A percentile compares a stretch with the other conserved stretches of the same genome.
Evolutionary conservation across 345 rosid genomes (phyloP).

Genomic region (Leavenworthia alabamica): DNA sequence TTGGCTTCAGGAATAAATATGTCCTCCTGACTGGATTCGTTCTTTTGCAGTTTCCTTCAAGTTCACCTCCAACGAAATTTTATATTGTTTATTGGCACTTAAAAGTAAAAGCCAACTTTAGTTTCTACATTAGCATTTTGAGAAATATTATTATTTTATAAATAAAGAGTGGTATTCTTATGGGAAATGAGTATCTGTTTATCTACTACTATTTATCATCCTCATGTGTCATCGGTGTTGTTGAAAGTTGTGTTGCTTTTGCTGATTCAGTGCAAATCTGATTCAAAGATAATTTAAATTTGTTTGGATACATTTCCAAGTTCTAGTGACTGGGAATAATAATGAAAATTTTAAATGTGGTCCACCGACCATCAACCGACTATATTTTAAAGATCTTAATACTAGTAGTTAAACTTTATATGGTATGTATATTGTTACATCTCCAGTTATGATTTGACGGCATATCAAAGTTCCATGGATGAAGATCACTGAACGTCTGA

Average conservation of each 20-base stretch:
- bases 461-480: not conserved
- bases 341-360: not conserved
- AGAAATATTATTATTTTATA: too few relatives aligned
- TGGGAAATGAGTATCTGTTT: not conserved
- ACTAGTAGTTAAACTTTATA: not conserved
- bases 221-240: not conserved
- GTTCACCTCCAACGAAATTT: not conserved
- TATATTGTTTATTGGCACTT: not conserved
- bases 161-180: not conserved
- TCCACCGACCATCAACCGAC: constrained; percentile 4
- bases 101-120: not conserved
- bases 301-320: not conserved
- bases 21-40: constrained; percentile 7
- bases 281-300: not conserved
- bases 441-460: not conserved
- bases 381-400: not conserved
- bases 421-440: not conserved
- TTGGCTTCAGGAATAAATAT: not conserved
- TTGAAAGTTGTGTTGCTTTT: constrained; percentile 23
- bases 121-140: not conserved
- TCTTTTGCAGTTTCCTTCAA: constrained; percentile 11
- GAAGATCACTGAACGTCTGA: not conserved
- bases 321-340: not conserved
- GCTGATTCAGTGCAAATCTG: constrained; percentile 15
- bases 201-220: not conserved